Base-by-base conservation (phyloP, 257 asterid genomes). In the Thymus mandschuricus region DNA sequence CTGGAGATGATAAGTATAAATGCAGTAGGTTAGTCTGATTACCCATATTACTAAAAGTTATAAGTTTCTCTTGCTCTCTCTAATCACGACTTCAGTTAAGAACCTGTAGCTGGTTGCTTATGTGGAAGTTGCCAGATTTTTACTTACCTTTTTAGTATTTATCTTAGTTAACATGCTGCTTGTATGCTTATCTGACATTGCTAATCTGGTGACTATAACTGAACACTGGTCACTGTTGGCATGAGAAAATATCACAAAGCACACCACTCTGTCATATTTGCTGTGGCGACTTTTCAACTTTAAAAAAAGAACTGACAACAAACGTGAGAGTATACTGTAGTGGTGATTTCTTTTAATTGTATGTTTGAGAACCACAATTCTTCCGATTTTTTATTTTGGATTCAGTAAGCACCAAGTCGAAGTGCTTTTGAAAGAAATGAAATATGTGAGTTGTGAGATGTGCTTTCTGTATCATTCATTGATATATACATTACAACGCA, bases 1-100 rank as follows among this genome's bases (percentile, higher is more conserved):
- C 79, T 31, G 84, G 82, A 64, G 87, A 76, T 41, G 81, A 76
- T 66, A 82, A 82, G 84, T 82, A 82, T 41, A 76, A 74, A 31
- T 82, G 87, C 73, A 64, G 81, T 66, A 76, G 87, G 87, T 82
- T 48, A 38, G 78, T 79, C 55, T 46, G 43, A 44, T 55, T 21
- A 21, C 67, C 43, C 40, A 12, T 38, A 66, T 64, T 49, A 21
- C 21, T 21, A 21, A 21, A 21, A 21, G 21, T 21, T 75, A 60
- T 46, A 60, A 55, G 45, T 43, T 60, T 69, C 58, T 6, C 9
- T 4, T 11, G 43, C 33, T 54, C 54, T 33, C 44, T 62, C 10
- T 28, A 50, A 6, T 50, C 49, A 45, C 29, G 8, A 21, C 27
- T 12, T 69, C 49, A 6, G 15, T 66, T 65, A 30, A 11, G 40